Evolutionary conservation across 1,284 basidiomycete genomes (phyloP).

Genomic region (Heterobasidion annosum): DNA sequence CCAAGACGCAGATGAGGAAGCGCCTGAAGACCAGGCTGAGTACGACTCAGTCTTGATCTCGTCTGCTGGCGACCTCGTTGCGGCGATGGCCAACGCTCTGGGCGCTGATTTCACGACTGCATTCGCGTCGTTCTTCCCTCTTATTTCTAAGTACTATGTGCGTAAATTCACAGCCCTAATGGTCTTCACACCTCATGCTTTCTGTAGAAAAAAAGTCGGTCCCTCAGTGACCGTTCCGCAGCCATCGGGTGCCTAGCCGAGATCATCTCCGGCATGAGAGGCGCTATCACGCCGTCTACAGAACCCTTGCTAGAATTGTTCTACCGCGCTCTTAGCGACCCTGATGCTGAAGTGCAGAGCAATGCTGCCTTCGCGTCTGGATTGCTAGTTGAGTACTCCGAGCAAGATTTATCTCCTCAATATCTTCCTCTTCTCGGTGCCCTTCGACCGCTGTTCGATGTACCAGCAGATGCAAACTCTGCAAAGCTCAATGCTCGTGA

Average conservation of each 20-base stretch:
- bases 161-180: conserved; percentile 18
- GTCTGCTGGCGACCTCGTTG: conserved; percentile 91
- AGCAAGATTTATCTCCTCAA: conserved; percentile 78
- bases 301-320: conserved; percentile 80
- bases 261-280: conserved; percentile 91
- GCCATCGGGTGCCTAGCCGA: conserved; percentile 94
- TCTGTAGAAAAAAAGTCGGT: conserved; percentile 71
- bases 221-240: conserved; percentile 86
- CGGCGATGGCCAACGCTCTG: conserved; percentile 81
- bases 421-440: conserved; percentile 75
- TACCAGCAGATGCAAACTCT: conserved; percentile 49
- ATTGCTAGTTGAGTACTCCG: conserved; percentile 85
- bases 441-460: conserved; percentile 78
- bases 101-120: conserved; percentile 82
- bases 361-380: conserved; percentile 96
- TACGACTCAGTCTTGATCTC: conserved; percentile 95
- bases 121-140: conserved; percentile 82
- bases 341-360: conserved; percentile 88
- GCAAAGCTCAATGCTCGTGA: conserved; percentile 83
- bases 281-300: conserved; percentile 81
- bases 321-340: conserved; percentile 76
- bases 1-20: conserved; percentile 80
- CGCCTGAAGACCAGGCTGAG: conserved; percentile 83
- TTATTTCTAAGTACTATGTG: conserved; percentile 91
- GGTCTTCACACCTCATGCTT: conserved; percentile 6